Evolutionary conservation across 1,284 basidiomycete genomes (phyloP), one percentile per base, ranked within the genome.

Genomic region (Ustilago nuda): DNA sequence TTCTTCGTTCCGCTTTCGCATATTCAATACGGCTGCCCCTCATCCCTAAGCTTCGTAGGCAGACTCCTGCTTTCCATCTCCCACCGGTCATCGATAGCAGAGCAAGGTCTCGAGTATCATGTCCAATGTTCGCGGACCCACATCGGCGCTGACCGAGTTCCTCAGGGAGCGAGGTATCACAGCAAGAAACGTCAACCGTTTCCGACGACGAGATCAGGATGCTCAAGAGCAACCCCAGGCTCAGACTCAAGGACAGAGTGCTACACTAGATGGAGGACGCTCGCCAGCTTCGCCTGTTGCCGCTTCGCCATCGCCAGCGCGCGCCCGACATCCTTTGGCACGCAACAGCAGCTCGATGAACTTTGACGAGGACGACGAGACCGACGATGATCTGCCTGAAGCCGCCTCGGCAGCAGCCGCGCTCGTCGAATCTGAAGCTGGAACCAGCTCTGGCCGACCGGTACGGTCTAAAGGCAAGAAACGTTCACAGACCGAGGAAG

Each of bases 131-230:
- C 90, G 92, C 19, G 95, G 95, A 0, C 95, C 95, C 0, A 91
- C 93, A 0, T 95, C 94, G 52, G 95, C 95, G 0, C 87, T 98
- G 12, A 97, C 95, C 32, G 93, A 94, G 75, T 98, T 95, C 84
- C 88, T 98, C 19, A 90, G 91, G 78, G 92, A 92, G 83, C 89
- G 91, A 66, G 93, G 93, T 8, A 95, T 95, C 76, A 92, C 90
- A 4, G 89, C 91, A 4, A 89, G 89, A 0, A 90, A 90, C 1
- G 88, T 92, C 41, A 91, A 91, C 53, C 73, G 78, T 23, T 84
- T 83, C 55, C 64, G 75, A 36, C 72, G 85, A 35, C 66, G 76
- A 37, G 70, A 79, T 6, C 71, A 73, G 43, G 69, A 70, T 7
- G 50, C 68, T 51, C 63, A 56, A 30, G 77, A 55, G 87, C 84